A percentile compares a stretch with the other conserved stretches of the same genome.
These are phyloP conservation scores for Spathaspora passalidarum DNA, from an alignment of 805 yeast genomes.

Conservation along the genomic window DNA sequence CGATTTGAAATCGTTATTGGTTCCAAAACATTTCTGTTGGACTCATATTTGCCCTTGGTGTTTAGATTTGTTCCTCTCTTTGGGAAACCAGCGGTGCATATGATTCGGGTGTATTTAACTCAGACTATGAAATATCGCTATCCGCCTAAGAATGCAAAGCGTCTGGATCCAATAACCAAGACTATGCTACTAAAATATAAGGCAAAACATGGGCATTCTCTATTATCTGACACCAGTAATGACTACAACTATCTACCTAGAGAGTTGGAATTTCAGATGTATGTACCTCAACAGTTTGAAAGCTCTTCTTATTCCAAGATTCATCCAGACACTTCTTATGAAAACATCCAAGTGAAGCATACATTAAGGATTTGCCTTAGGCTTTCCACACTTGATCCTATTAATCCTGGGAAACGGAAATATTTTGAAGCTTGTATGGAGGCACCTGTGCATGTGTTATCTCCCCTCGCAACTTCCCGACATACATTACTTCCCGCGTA, in stretches of 20 bases:
- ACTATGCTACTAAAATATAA: constrained; percentile 77
- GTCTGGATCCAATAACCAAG: constrained; percentile 87
- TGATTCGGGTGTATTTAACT: constrained; percentile 80
- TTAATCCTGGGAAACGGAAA: constrained; percentile 59
- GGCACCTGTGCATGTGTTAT: constrained; percentile 83
- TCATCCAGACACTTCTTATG: constrained; percentile 84
- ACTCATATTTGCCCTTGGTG: constrained; percentile 79
- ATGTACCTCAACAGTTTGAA: constrained; percentile 66
- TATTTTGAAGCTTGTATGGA: constrained; percentile 94
- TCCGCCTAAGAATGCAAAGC: constrained; percentile 78
- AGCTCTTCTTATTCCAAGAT: constrained; percentile 46
- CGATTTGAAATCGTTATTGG: constrained; percentile 89
- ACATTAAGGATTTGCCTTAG: constrained; percentile 91
- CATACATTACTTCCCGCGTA: constrained; percentile 76
- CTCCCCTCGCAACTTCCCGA: constrained; percentile 75
- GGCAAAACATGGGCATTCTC: constrained; percentile 50
- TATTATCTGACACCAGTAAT: constrained; percentile 34
- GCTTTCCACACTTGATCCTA: constrained; percentile 63
- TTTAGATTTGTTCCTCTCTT: constrained; percentile 75
- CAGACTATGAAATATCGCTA: constrained; percentile 91
- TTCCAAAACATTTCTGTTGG: constrained; percentile 81
- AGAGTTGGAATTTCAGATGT: constrained; percentile 81
- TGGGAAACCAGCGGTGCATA: constrained; percentile 82
- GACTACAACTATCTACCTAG: constrained; percentile 60
- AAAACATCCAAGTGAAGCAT: constrained; percentile 82